Evolutionary conservation across 225 moss, liverwort and hornwort genomes (phyloP).

Genomic region (Pleurozium schreberi): DNA sequence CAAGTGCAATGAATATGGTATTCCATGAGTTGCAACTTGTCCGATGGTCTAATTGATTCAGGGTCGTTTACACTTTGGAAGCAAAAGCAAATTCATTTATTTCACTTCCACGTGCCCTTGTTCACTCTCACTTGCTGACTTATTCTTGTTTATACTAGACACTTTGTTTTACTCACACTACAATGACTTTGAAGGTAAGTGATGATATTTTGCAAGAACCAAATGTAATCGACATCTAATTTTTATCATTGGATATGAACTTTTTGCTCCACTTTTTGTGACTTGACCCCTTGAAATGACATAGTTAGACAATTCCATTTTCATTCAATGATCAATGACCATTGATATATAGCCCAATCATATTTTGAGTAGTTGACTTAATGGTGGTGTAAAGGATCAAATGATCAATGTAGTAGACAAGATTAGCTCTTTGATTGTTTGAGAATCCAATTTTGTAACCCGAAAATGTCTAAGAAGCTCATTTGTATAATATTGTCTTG

Average conservation of each 20-base stretch:
- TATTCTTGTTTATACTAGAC: background rate
- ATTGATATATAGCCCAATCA: too few relatives aligned
- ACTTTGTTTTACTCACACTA: background rate
- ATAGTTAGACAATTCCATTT: background rate
- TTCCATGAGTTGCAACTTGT: background rate
- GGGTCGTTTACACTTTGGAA: background rate
- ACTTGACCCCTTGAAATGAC: too few relatives aligned
- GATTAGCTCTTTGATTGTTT: background rate
- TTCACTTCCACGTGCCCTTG: background rate
- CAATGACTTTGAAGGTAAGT: background rate
- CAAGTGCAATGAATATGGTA: too few relatives aligned
- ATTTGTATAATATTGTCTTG: background rate
- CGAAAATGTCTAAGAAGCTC: background rate
- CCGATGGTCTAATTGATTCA: background rate
- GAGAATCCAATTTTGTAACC: background rate
- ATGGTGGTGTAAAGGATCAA: background rate
- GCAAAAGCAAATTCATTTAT: background rate
- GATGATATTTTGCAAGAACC: background rate
- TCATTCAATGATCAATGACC: background rate
- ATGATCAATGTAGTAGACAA: background rate
- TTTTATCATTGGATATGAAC: background rate
- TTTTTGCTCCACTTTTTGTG: background rate
- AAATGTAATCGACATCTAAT: background rate
- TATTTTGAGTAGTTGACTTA: background rate
- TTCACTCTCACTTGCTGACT: rapidly evolving